Conservation (phyloP, 805 yeast species). For the Saturnispora diversa region DNA sequence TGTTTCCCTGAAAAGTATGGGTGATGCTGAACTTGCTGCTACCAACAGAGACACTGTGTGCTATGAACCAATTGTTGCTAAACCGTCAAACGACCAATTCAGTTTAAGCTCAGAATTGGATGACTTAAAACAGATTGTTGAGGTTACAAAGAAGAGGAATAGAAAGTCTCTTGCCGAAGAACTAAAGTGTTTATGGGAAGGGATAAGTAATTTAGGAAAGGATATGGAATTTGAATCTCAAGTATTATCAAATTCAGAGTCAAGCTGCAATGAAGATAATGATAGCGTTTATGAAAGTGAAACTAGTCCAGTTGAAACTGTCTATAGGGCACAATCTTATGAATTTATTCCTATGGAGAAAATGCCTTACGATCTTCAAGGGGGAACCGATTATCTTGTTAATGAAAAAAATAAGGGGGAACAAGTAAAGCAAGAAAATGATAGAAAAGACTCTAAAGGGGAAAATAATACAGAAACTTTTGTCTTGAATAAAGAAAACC, state of each 20-base stretch:
- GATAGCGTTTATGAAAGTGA: conserved; percentile 13
- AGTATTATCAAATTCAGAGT: neutral
- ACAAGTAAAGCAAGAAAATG: neutral
- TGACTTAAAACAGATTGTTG: neutral
- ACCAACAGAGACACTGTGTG: too few relatives aligned
- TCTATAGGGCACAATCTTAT: conserved; percentile 12
- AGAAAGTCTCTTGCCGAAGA: neutral
- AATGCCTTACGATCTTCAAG: neutral
- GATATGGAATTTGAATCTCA: neutral
- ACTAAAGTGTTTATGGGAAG: conserved; percentile 1
- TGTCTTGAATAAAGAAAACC: too few relatives aligned
- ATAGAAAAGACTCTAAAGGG: conserved; percentile 6
- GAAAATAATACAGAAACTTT: neutral
- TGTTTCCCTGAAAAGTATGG: neutral
- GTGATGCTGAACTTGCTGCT: conserved; percentile 2
- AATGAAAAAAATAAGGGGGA: neutral
- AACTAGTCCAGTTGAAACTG: conserved; percentile 10
- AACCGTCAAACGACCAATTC: too few relatives aligned
- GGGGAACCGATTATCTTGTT: neutral
- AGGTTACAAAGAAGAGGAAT: neutral
- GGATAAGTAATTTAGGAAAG: neutral
- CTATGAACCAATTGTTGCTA: too few relatives aligned
- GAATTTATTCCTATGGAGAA: conserved; percentile 1
- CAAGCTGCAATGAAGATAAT: neutral
- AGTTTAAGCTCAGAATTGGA: neutral